Evolutionary conservation across 1,284 basidiomycete genomes (phyloP).

Genomic region (Schizophyllum commune): DNA sequence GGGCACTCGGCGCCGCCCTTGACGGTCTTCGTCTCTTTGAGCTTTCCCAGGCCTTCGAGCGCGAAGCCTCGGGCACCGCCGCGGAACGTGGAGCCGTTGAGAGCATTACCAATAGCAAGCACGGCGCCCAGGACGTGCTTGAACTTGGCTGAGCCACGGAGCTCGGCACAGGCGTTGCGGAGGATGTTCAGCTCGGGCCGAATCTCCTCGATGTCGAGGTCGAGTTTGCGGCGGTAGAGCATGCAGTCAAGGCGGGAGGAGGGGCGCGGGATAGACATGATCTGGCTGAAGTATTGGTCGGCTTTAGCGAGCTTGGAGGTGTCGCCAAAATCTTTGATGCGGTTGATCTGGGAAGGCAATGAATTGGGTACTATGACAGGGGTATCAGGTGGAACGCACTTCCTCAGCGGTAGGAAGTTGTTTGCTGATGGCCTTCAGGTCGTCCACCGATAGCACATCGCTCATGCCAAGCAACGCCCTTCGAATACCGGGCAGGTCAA

Average conservation of each 20-base stretch:
- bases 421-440: conserved; percentile 64
- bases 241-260: conserved; percentile 71
- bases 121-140: conserved; percentile 67
- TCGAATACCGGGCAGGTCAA: conserved; percentile 55
- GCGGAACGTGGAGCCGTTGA: conserved; percentile 79
- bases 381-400: no score
- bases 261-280: conserved; percentile 73
- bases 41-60: conserved; percentile 75
- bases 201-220: conserved; percentile 78
- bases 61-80: conserved; percentile 82
- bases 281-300: conserved; percentile 82
- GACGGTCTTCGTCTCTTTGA: conserved; percentile 79
- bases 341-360: conserved; percentile 36
- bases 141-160: conserved; percentile 65
- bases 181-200: conserved; percentile 76
- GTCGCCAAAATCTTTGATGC: conserved; percentile 63
- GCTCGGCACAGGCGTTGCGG: conserved; percentile 66
- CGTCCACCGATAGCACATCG: conserved; percentile 64
- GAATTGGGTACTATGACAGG: no score
- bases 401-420: conserved; percentile 76
- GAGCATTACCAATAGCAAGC: conserved; percentile 70
- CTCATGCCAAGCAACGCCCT: conserved; percentile 64
- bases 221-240: conserved; percentile 76
- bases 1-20: conserved; percentile 65
- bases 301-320: conserved; percentile 69